These are phyloP conservation scores for Penicillium glabrum DNA, from an alignment of 2,329 filamentous ascomycete species.

Conservation along the genomic window DNA sequence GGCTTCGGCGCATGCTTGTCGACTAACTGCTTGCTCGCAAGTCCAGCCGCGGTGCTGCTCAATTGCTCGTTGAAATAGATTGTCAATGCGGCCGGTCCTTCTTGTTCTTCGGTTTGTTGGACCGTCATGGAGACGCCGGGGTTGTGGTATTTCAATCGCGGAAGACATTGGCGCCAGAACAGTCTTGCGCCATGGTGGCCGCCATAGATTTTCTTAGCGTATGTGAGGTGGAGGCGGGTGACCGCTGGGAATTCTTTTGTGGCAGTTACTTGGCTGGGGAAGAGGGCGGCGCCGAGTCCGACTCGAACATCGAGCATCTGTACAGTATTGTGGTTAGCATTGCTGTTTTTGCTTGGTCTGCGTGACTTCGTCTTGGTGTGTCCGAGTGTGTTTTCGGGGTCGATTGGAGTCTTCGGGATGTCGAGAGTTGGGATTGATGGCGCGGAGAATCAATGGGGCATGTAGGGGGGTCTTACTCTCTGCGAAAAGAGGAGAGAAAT, in stretches of 20 bases:
- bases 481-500: slow-evolving; percentile 4
- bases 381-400: not conserved
- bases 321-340: not conserved
- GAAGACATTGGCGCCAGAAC: slow-evolving; percentile 83
- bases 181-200: slow-evolving; percentile 59
- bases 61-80: slow-evolving; percentile 42
- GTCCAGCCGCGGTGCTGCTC: slow-evolving; percentile 26
- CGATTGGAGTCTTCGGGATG: not conserved
- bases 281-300: slow-evolving; percentile 78
- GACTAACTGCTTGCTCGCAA: slow-evolving; percentile 23
- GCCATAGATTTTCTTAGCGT: slow-evolving; percentile 44
- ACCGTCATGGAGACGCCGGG: slow-evolving; percentile 80
- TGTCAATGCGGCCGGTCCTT: slow-evolving; percentile 38
- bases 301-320: slow-evolving; percentile 74
- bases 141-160: slow-evolving; percentile 92
- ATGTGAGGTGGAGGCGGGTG: slow-evolving; percentile 46
- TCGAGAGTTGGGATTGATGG: not conserved
- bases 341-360: not conserved
- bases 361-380: not conserved
- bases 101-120: slow-evolving; percentile 62
- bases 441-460: not conserved
- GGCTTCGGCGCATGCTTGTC: slow-evolving; percentile 38
- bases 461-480: not conserved
- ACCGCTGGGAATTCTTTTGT: slow-evolving; percentile 38
- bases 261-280: slow-evolving; percentile 54